A percentile compares a stretch with the other conserved stretches of the same genome.
Conservation (phyloP, 495 filamentous ascomycete genomes). For the Penicillium salamii region DNA sequence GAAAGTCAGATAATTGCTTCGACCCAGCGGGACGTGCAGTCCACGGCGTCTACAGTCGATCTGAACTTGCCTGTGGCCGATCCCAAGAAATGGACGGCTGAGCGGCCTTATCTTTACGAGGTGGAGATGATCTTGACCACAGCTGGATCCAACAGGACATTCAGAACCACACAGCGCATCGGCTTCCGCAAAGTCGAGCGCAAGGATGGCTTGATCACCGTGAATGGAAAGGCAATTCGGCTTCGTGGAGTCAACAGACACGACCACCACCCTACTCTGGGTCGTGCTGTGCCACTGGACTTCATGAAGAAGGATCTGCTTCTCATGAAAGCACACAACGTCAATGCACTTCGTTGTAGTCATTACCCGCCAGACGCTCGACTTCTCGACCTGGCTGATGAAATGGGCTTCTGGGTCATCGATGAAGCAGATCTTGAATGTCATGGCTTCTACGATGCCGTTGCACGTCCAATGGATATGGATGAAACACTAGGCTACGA, state of each 20-base stretch:
- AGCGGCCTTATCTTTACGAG: conserved; percentile 58
- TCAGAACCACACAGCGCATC: conserved; percentile 49
- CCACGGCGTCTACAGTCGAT: neutral
- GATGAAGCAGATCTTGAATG: conserved; percentile 72
- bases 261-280: conserved; percentile 58
- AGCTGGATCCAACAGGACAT: conserved; percentile 21
- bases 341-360: conserved; percentile 62
- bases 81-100: conserved; percentile 64
- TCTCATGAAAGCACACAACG: conserved; percentile 66
- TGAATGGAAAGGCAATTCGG: conserved; percentile 56
- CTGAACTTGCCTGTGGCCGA: conserved; percentile 26
- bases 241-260: conserved; percentile 63
- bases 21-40: neutral
- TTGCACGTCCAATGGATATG: conserved; percentile 44
- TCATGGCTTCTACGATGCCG: conserved; percentile 58
- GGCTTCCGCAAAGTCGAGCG: conserved; percentile 61
- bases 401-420: conserved; percentile 67
- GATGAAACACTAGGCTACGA: conserved; percentile 49
- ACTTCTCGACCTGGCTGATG: conserved; percentile 62
- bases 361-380: conserved; percentile 59
- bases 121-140: conserved; percentile 32
- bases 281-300: conserved; percentile 56
- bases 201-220: conserved; percentile 52
- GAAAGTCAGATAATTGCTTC: neutral
- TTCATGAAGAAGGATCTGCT: conserved; percentile 57